These are phyloP conservation scores for Dicorynia guianensis DNA, from an alignment of 306 rosid species.

Conservation along the genomic window DNA sequence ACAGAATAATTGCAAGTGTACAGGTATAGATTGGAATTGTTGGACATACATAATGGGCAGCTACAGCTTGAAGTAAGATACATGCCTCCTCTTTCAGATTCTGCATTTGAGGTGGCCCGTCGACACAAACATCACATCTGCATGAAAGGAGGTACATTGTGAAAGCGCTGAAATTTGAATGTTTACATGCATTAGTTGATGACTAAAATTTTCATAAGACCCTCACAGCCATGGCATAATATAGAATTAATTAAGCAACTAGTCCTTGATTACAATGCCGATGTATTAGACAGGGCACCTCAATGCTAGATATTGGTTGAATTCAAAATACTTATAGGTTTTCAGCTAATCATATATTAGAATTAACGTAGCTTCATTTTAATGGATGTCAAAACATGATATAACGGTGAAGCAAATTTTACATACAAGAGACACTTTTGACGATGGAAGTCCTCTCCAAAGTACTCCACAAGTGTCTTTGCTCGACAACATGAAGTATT, in stretches of 20 bases:
- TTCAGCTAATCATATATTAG: constrained; percentile 24
- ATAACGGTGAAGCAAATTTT: constrained; percentile 32
- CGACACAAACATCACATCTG: constrained; percentile 88
- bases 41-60: constrained; percentile 61
- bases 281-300: constrained; percentile 27
- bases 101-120: constrained; percentile 79
- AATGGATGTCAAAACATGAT: constrained; percentile 29
- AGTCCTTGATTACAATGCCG: constrained; percentile 20
- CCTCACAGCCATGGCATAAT: not conserved
- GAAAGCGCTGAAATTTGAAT: constrained; percentile 21
- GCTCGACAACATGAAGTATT: constrained; percentile 83
- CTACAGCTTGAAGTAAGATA: constrained; percentile 67
- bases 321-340: constrained; percentile 17
- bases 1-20: constrained; percentile 9
- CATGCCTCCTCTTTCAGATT: constrained; percentile 79
- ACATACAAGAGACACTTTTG: constrained; percentile 83
- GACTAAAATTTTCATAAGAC: constrained; percentile 5
- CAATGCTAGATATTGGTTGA: not conserved
- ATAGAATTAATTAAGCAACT: not conserved
- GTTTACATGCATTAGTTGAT: constrained; percentile 20
- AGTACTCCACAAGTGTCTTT: constrained; percentile 81
- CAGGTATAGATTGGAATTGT: constrained; percentile 30
- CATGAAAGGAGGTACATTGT: constrained; percentile 32
- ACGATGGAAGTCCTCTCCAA: constrained; percentile 71
- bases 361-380: constrained; percentile 8